Evolutionary conservation across 345 rosid species (phyloP).

Genomic region (Chamaenerion angustifolium): DNA sequence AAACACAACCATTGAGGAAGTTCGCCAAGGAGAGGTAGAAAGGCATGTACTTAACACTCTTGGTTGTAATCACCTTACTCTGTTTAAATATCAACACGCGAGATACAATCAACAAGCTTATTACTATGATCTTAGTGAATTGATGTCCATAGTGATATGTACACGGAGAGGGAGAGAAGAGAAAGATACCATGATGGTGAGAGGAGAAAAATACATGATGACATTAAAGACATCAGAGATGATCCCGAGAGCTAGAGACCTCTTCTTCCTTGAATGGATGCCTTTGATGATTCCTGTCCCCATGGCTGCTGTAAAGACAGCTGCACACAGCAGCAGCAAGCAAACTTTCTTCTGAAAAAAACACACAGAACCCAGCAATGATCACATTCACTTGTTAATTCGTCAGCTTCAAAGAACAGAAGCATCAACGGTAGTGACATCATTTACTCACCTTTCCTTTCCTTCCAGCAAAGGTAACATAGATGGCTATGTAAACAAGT

Average conservation of each 20-base stretch:
- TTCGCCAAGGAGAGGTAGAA: conserved; percentile 23
- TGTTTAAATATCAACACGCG: conserved; percentile 1
- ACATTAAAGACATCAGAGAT: conserved; percentile 23
- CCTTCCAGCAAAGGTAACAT: conserved; percentile 8
- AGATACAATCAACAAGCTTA: background rate
- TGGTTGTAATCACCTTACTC: conserved; percentile 28
- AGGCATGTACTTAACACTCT: conserved; percentile 46
- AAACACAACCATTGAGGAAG: conserved; percentile 20
- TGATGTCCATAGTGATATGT: too few species aligned
- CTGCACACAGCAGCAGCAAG: conserved; percentile 9
- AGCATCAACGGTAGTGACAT: too few species aligned
- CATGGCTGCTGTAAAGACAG: conserved; percentile 4
- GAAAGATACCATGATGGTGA: conserved; percentile 11
- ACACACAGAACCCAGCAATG: background rate
- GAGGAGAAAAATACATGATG: conserved; percentile 28
- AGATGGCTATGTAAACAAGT: conserved; percentile 19
- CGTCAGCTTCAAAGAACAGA: background rate
- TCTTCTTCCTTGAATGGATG: conserved; percentile 6
- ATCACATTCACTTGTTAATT: background rate
- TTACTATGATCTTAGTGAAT: too few species aligned
- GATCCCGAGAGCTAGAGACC: conserved; percentile 15
- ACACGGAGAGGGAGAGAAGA: background rate
- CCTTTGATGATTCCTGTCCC: conserved; percentile 2
- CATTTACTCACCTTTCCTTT: conserved; percentile 7
- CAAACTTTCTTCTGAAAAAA: conserved; percentile 17